A percentile compares a stretch with the other conserved stretches of the same genome.
Conservation (phyloP, 2,329 filamentous ascomycete species). For the Metarhizium humberi region DNA sequence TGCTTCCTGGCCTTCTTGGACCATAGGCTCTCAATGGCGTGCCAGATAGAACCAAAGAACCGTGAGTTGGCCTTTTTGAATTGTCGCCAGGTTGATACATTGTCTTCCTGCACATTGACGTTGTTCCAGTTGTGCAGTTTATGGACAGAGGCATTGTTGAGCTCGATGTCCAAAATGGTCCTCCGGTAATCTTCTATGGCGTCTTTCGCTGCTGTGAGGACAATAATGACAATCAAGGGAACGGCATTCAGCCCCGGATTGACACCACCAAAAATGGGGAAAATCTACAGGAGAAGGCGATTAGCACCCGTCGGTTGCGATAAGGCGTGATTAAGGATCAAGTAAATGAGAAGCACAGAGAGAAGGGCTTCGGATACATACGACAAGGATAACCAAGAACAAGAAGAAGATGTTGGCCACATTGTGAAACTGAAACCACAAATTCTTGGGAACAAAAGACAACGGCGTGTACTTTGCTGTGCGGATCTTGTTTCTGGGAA, state of each 20-base stretch:
- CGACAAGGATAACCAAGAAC: conserved; percentile 87
- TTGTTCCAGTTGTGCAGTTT: conserved; percentile 83
- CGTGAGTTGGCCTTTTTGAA: conserved; percentile 82
- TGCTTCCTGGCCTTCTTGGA: conserved; percentile 39
- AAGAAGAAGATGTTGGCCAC: conserved; percentile 98
- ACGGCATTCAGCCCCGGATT: conserved; percentile 87
- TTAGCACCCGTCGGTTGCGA: background rate
- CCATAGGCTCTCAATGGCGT: conserved; percentile 36
- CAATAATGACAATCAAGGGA: conserved; percentile 85
- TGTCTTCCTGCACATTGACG: conserved; percentile 83
- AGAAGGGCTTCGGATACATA: conserved; percentile 42
- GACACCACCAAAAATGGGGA: conserved; percentile 86
- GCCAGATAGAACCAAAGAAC: conserved; percentile 45
- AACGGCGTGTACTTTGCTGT: conserved; percentile 96
- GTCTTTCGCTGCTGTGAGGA: conserved; percentile 86
- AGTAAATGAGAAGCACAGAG: background rate
- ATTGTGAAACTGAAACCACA: conserved; percentile 98
- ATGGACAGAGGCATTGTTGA: conserved; percentile 95
- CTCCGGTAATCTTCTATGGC: conserved; percentile 91
- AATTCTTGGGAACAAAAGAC: conserved; percentile 91
- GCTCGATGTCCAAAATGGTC: conserved; percentile 81
- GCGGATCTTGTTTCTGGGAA: conserved; percentile 89
- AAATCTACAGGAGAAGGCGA: conserved; percentile 54
- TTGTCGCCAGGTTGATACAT: conserved; percentile 74
- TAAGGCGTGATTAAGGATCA: background rate